These are phyloP conservation scores for Neonectria coccinea DNA, from an alignment of 2,329 filamentous ascomycete species.

Conservation along the genomic window DNA sequence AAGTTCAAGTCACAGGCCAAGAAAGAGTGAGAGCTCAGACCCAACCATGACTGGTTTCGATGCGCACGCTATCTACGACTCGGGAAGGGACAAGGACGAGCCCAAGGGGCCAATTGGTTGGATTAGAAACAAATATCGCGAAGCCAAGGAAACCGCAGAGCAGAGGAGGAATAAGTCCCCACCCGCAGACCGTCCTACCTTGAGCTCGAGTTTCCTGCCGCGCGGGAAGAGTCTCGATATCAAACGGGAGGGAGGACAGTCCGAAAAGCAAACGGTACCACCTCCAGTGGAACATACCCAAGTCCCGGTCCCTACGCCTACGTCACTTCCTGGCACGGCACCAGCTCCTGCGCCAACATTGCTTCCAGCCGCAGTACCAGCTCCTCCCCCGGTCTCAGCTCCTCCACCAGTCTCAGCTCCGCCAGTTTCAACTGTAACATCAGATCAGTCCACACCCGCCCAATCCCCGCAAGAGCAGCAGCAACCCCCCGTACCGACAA, in stretches of 20 bases:
- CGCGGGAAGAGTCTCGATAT: conserved; percentile 63
- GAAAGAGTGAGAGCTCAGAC: conserved; percentile 65
- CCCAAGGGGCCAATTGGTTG: conserved; percentile 65
- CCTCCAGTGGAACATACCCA: conserved; percentile 25
- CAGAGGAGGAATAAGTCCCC: conserved; percentile 69
- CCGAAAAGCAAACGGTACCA: conserved; percentile 28
- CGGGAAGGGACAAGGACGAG: conserved; percentile 60
- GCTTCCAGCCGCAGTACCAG: conserved; percentile 14
- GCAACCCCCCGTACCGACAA: background rate
- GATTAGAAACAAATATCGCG: conserved; percentile 71
- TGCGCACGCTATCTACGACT: conserved; percentile 53
- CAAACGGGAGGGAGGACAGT: conserved; percentile 52
- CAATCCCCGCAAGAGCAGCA: conserved; percentile 22
- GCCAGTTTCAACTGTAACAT: background rate
- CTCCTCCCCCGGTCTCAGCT: conserved; percentile 9
- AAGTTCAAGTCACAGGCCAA: conserved; percentile 65
- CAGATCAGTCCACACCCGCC: conserved; percentile 1
- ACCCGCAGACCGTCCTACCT: conserved; percentile 52
- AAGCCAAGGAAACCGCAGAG: conserved; percentile 68
- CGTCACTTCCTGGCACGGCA: conserved; percentile 18
- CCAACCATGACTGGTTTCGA: conserved; percentile 55
- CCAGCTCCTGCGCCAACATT: conserved; percentile 14
- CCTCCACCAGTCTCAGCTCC: conserved; percentile 4
- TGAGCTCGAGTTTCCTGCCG: conserved; percentile 48
- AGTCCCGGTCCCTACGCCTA: conserved; percentile 27